Evolutionary conservation across 371 early-diverging fungal species (phyloP).

Genomic region (Chytridium lagenaria): DNA sequence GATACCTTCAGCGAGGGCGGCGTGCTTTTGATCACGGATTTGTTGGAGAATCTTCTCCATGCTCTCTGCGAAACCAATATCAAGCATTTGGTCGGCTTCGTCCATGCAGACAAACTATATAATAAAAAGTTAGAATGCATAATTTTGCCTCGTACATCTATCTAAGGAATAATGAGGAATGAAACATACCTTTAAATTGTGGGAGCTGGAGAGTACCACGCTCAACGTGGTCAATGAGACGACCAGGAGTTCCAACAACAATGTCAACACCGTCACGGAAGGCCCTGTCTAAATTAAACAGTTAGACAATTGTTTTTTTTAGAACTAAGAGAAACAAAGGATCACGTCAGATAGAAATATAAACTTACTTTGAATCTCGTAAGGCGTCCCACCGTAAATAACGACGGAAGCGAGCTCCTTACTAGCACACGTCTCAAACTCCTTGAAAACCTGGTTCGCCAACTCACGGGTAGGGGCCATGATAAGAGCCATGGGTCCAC

Average conservation of each 20-base stretch:
- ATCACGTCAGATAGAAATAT: no score
- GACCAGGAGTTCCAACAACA: slow-evolving; percentile 97
- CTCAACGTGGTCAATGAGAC: slow-evolving; percentile 93
- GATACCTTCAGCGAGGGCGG: slow-evolving; percentile 28
- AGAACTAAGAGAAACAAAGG: not conserved
- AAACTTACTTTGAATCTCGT: slow-evolving; percentile 71
- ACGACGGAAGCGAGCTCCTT: slow-evolving; percentile 64
- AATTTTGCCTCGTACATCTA: no score
- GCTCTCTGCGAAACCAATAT: slow-evolving; percentile 91
- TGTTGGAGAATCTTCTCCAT: slow-evolving; percentile 86
- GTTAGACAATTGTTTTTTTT: slow-evolving; percentile 16
- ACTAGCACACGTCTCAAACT: slow-evolving; percentile 70
- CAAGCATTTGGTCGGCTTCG: slow-evolving; percentile 89
- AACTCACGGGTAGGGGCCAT: no score
- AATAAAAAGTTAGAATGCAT: slow-evolving; percentile 7
- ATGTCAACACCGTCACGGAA: slow-evolving; percentile 92
- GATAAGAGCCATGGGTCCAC: no score
- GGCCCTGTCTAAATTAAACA: slow-evolving; percentile 60
- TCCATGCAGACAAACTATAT: slow-evolving; percentile 80
- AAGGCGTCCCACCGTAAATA: slow-evolving; percentile 88
- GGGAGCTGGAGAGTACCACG: slow-evolving; percentile 80
- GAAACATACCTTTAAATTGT: slow-evolving; percentile 52
- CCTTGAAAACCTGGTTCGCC: slow-evolving; percentile 79
- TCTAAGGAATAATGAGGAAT: not conserved
- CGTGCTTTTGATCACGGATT: slow-evolving; percentile 76